Conservation (phyloP, 176 grass and related monocot species). For the Bothriochloa decipiens region DNA sequence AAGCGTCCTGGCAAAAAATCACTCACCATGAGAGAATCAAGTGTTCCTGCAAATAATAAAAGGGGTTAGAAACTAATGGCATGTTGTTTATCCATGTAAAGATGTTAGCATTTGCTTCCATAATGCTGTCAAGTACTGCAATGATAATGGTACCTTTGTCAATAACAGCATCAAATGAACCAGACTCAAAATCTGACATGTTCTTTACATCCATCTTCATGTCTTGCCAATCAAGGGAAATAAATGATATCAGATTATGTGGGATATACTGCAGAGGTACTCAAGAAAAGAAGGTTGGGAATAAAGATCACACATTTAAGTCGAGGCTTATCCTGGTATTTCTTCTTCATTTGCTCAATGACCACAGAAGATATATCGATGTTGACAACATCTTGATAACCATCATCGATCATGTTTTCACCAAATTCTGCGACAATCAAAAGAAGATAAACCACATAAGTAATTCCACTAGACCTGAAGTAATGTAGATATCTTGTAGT, state of each 20-base stretch:
- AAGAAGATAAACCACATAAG: constrained; percentile 20
- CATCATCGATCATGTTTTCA: constrained; percentile 79
- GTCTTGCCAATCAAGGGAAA: constrained; percentile 54
- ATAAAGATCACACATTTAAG: constrained; percentile 67
- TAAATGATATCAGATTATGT: constrained; percentile 28
- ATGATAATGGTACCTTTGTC: constrained; percentile 73
- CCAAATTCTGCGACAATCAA: constrained; percentile 65
- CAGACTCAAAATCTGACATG: constrained; percentile 70
- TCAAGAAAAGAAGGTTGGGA: constrained; percentile 10
- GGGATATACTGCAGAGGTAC: background rate
- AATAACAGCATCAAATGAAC: constrained; percentile 88
- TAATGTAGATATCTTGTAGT: constrained; percentile 6
- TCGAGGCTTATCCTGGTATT: constrained; percentile 64
- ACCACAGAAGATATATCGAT: constrained; percentile 93
- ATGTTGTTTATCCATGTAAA: constrained; percentile 9
- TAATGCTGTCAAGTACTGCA: constrained; percentile 24
- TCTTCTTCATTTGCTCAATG: constrained; percentile 86
- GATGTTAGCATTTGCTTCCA: constrained; percentile 19
- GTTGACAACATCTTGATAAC: constrained; percentile 76
- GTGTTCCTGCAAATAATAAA: constrained; percentile 76
- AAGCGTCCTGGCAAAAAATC: constrained; percentile 29
- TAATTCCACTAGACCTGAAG: constrained; percentile 15
- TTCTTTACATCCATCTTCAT: constrained; percentile 89
- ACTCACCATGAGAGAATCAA: constrained; percentile 98
- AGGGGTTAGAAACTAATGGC: constrained; percentile 22